Conservation (phyloP, 495 filamentous ascomycete genomes). For the Penicillium coffeae region DNA sequence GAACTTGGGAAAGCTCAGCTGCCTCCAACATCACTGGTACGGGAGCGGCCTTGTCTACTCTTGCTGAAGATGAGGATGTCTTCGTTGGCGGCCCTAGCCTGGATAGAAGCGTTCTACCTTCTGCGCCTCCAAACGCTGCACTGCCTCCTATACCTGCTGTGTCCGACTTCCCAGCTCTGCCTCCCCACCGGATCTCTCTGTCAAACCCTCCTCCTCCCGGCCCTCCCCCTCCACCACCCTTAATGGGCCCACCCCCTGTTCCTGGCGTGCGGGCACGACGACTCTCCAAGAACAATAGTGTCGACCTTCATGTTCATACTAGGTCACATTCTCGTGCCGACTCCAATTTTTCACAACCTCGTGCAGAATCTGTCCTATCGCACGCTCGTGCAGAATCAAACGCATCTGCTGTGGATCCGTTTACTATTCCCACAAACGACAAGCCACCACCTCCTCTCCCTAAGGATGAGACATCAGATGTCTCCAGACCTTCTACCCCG, state of each 20-base stretch:
- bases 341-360: slow-evolving; percentile 37
- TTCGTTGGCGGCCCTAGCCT: slow-evolving; percentile 26
- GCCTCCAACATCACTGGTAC: slow-evolving; percentile 73
- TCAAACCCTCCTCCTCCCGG: slow-evolving; percentile 30
- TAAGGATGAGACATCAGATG: slow-evolving; percentile 25
- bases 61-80: slow-evolving; percentile 59
- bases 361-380: slow-evolving; percentile 28
- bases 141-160: slow-evolving; percentile 28
- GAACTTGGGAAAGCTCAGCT: slow-evolving; percentile 84
- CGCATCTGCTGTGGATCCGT: slow-evolving; percentile 40
- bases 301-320: slow-evolving; percentile 90
- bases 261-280: slow-evolving; percentile 72
- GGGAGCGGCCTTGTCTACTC: slow-evolving; percentile 68
- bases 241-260: slow-evolving; percentile 37
- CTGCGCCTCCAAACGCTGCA: slow-evolving; percentile 21
- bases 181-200: slow-evolving; percentile 19
- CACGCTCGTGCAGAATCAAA: slow-evolving; percentile 26
- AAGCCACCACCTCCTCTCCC: slow-evolving; percentile 27
- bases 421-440: slow-evolving; percentile 17
- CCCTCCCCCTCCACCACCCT: slow-evolving; percentile 26
- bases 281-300: slow-evolving; percentile 72
- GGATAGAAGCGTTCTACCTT: slow-evolving; percentile 28
- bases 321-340: slow-evolving; percentile 43
- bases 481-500: slow-evolving; percentile 22
- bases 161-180: slow-evolving; percentile 20